Percentiles rank a stretch among this genome's conserved stretches.
These are phyloP conservation scores for Castanopsis chinensis DNA, from an alignment of 306 rosid species.

Conservation along the genomic window DNA sequence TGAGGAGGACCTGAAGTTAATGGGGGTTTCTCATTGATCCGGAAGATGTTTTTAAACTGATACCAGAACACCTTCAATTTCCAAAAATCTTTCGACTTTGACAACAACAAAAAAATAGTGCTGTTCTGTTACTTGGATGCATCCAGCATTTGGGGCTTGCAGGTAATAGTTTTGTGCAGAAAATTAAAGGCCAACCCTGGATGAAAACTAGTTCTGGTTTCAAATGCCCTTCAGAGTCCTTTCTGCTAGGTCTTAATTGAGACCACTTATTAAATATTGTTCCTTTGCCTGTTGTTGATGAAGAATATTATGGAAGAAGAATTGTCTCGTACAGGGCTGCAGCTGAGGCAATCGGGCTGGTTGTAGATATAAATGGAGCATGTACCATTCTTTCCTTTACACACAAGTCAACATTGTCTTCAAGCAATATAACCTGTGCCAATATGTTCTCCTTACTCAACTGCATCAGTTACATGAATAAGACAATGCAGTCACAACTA, in stretches of 20 bases:
- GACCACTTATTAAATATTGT: conserved; percentile 2
- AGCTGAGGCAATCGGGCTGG: conserved; percentile 14
- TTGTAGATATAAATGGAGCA: background rate
- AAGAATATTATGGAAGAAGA: conserved; percentile 5
- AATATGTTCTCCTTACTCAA: conserved; percentile 1
- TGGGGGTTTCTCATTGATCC: conserved; percentile 15
- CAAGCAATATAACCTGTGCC: conserved; percentile 2
- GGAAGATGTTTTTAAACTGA: background rate
- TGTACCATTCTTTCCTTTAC: background rate
- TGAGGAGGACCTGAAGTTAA: conserved; percentile 2
- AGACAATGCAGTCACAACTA: background rate
- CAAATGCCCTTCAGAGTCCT: conserved; percentile 12
- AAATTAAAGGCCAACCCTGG: too few species aligned
- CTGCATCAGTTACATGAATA: conserved; percentile 11
- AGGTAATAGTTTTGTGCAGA: background rate
- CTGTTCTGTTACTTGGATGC: conserved; percentile 14
- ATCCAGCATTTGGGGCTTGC: background rate
- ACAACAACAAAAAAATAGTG: conserved; percentile 9
- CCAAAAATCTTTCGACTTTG: background rate
- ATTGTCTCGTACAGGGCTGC: background rate
- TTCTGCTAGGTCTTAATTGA: conserved; percentile 6
- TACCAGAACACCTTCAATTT: conserved; percentile 18
- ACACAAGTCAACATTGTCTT: conserved; percentile 3
- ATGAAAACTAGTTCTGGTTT: conserved; percentile 17
- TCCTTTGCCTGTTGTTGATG: conserved; percentile 21